Evolutionary conservation across 345 rosid genomes (phyloP).

Genomic region (Murraya paniculata): DNA sequence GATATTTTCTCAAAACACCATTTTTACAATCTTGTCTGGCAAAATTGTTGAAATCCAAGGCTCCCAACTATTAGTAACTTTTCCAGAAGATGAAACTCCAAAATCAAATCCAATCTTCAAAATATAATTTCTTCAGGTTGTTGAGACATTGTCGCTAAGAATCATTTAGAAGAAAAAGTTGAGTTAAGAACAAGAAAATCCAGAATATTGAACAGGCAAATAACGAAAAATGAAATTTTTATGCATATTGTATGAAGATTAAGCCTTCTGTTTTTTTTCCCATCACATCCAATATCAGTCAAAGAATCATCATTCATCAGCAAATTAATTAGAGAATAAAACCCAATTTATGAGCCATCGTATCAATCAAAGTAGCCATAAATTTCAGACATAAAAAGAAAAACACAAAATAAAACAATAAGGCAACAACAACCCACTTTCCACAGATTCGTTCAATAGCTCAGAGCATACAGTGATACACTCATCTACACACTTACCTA

Average conservation of each 20-base stretch:
- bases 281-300: constrained; percentile 8
- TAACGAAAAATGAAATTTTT: neutral
- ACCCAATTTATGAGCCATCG: constrained; percentile 28
- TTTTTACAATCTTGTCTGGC: constrained; percentile 7
- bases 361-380: constrained; percentile 21
- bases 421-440: constrained; percentile 28
- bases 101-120: constrained; percentile 22
- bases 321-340: constrained; percentile 27
- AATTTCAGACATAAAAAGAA: constrained; percentile 8
- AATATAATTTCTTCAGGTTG: constrained; percentile 15
- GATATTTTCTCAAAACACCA: constrained; percentile 12
- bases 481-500: constrained; percentile 22
- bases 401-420: neutral
- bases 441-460: constrained; percentile 30
- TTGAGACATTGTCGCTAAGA: constrained; percentile 3
- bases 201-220: constrained; percentile 3
- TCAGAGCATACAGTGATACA: constrained; percentile 2
- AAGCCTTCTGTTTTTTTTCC: constrained; percentile 8
- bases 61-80: constrained; percentile 1
- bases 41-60: constrained; percentile 4
- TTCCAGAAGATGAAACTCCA: neutral
- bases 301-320: constrained; percentile 12
- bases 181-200: constrained; percentile 10
- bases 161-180: constrained; percentile 5
- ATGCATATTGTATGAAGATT: constrained; percentile 12